Evolutionary conservation across 108 stramenopile species (phyloP), one percentile per base, ranked within the genome.

Genomic region (Nitzschia putrida): DNA sequence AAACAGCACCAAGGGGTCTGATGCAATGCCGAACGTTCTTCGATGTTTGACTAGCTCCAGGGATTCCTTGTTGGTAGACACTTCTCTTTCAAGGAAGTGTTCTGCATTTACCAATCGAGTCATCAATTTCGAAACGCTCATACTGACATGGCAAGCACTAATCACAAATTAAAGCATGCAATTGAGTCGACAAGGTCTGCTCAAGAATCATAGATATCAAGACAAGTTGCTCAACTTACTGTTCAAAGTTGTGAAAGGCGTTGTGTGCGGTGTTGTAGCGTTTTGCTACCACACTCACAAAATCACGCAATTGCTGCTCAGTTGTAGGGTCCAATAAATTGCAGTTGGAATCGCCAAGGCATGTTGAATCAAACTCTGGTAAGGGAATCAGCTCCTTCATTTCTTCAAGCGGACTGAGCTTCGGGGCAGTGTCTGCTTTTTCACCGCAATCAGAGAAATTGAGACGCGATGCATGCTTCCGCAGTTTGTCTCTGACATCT

Each of bases 171-270:
- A 34, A 34, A 34, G 4, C 29, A 34, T 3, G 29, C 1, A 34
- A 34, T 34, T 34, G 29, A 34, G 29, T 1, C 29, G 29, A 34
- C 29, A 34, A n/a, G n/a, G 29, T 34, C 1, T 1, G 29, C 29
- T 34, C 29, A 3, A 4, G 29, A 34, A 34, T 4, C 29, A n/a
- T 4, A 34, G 29, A 4, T 34, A 34, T 3, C 29, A 34, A 34
- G 29, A 1, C 29, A 34, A 34, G 29, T 20, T 2, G 47, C 61
- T 45, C 25, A 64, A 42, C 68, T 69, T 10, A 73, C 78, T 79
- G 78, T 53, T 79, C 78, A 39, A 79, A 74, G 34, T 60, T 79
- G 43, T 79, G 78, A 59, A 79, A 79, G 11, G 72, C 60, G 51
- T 73, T 73, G 43, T 45, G 13, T 34, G 29, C 29, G 13, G 60